Evolutionary conservation across 2,329 filamentous ascomycete species (phyloP).

Genomic region (Aspergillus sp.): DNA sequence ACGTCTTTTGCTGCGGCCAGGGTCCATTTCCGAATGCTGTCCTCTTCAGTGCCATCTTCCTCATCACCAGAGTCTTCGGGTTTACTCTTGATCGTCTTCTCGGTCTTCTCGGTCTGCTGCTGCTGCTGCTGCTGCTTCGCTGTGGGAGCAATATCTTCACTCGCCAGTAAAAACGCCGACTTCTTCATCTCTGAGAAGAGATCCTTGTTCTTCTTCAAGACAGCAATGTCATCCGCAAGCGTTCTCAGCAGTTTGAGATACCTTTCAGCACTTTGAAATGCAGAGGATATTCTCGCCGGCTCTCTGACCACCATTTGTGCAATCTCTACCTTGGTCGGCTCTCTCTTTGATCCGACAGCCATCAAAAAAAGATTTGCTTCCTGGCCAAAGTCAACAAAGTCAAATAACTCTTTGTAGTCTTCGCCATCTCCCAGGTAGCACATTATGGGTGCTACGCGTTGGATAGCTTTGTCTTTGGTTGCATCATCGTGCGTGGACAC

Average conservation of each 20-base stretch:
- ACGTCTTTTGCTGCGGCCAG: conserved; percentile 73
- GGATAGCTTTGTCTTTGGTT: conserved; percentile 52
- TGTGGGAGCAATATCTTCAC: conserved; percentile 67
- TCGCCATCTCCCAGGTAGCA: conserved; percentile 78
- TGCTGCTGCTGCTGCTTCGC: conserved; percentile 28
- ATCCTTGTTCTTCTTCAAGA: conserved; percentile 76
- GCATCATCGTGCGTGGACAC: conserved; percentile 47
- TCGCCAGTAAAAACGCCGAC: conserved; percentile 80
- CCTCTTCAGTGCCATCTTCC: conserved; percentile 57
- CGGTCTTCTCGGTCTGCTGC: conserved; percentile 22
- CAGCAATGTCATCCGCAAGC: conserved; percentile 72
- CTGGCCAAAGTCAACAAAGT: conserved; percentile 91
- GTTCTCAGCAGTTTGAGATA: conserved; percentile 83
- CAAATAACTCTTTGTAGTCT: conserved; percentile 87
- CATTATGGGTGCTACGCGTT: conserved; percentile 69
- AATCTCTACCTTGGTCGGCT: conserved; percentile 86
- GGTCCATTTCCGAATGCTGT: conserved; percentile 75
- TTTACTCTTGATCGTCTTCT: conserved; percentile 23
- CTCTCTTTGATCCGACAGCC: conserved; percentile 85
- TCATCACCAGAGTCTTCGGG: conserved; percentile 45
- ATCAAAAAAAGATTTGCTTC: conserved; percentile 88
- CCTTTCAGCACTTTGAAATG: conserved; percentile 79
- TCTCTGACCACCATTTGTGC: conserved; percentile 82
- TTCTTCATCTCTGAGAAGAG: conserved; percentile 76
- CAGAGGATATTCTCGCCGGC: conserved; percentile 78